phyloP scores from a whole-genome alignment of 176 grass and related monocot genomes.

The Echinochloa phyllopogon region DNA sequence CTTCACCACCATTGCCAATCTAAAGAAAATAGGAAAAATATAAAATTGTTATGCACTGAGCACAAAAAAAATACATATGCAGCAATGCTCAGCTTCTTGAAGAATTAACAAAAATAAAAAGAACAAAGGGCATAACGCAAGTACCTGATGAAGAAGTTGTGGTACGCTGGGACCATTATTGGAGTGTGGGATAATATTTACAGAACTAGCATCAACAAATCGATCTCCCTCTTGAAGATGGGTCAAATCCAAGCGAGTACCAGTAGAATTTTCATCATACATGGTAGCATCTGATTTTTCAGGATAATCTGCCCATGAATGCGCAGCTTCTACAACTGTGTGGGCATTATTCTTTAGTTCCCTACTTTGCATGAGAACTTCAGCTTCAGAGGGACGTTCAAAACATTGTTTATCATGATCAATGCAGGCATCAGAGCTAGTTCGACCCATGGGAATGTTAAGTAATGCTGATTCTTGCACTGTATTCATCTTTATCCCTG shows the following conservation, averaged over 20 bases:
- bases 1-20: constrained; percentile 66
- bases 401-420: constrained; percentile 47
- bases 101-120: constrained; percentile 22
- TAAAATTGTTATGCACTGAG: constrained; percentile 8
- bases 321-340: constrained; percentile 53
- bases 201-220: constrained; percentile 46
- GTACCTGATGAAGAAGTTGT: constrained; percentile 86
- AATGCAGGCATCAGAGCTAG: constrained; percentile 34
- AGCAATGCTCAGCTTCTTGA: not conserved
- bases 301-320: constrained; percentile 62
- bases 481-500: constrained; percentile 49
- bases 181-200: constrained; percentile 38
- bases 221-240: constrained; percentile 49
- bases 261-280: constrained; percentile 65
- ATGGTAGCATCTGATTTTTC: constrained; percentile 68
- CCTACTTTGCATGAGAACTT: constrained; percentile 39
- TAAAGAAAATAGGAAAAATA: constrained; percentile 13
- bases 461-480: constrained; percentile 48
- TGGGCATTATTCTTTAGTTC: constrained; percentile 43
- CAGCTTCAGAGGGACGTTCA: constrained; percentile 31
- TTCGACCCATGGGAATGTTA: constrained; percentile 31
- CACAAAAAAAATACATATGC: not conserved
- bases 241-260: constrained; percentile 63
- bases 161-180: constrained; percentile 62
- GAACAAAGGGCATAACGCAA: constrained; percentile 16